Base-by-base conservation (phyloP, 1,284 basidiomycete genomes). In the Coniophora puteana region DNA sequence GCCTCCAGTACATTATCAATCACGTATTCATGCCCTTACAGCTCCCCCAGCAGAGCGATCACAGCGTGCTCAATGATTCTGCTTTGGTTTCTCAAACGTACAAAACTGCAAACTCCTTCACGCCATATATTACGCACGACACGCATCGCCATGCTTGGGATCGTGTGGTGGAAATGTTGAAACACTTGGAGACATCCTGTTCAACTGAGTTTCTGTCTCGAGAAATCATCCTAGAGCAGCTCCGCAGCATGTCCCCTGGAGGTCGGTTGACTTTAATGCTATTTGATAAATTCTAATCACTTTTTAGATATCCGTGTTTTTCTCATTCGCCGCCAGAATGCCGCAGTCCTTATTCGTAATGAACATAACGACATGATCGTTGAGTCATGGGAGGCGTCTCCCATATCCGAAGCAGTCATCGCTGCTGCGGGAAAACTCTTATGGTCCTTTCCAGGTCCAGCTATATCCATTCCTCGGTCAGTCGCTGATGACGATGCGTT, bases 351-450 rank as follows among this genome's bases (percentile, higher is more conserved):
- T 8, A 37, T 74, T 20, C 61, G 67, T 22, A 59, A 57, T 35
- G 29, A 40, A 11, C 12, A 35, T 3, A 40, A 48, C 0, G 35
- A 47, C 4, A 55, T 60, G 1, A 51, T 56, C 5, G 64, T 69
- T 36, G 71, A 74, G 45, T 53, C 56, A 12, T 76, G 74, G 44
- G 67, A 73, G 45, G 63, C 63, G 5, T 63, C 66, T 13, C 60
- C 66, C 1, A 46, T 51, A 5, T 53, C 57, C 11, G 51, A 46
- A 3, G 47, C 43, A 2, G 61, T 74, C 27, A 69, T 69, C 57
- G 49, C 42, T 2, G 46, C 59, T 2, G 43, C 48, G 23, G 70
- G 69, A 12, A 71, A 68, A 44, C 52, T 76, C 1, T 42, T 63
- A 3, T 58, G 65, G 26, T 53, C 33, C 2, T 47, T 45, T 14